Evolutionary conservation across 2,329 filamentous ascomycete species (phyloP).

Genomic region (Verticillium tricorpus): DNA sequence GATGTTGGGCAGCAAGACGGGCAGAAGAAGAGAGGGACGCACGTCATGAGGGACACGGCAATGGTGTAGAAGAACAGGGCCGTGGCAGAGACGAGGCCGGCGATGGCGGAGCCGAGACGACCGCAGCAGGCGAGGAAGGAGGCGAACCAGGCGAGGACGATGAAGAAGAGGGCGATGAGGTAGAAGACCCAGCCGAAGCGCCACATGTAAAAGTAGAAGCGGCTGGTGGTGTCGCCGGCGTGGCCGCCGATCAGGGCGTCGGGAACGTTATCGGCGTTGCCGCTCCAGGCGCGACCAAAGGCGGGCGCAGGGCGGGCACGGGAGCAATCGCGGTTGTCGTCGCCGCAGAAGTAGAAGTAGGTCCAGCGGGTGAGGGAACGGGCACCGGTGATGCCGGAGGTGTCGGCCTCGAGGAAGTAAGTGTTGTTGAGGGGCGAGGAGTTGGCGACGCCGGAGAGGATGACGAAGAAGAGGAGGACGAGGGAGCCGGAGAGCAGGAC

Average conservation of each 20-base stretch:
- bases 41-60: conserved; percentile 72
- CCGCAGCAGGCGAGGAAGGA: conserved; percentile 67
- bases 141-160: conserved; percentile 60
- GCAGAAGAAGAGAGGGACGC: conserved; percentile 19
- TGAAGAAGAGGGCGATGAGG: conserved; percentile 79
- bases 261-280: conserved; percentile 39
- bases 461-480: conserved; percentile 54
- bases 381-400: conserved; percentile 65
- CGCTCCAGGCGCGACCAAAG: conserved; percentile 67
- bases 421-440: conserved; percentile 62
- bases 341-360: conserved; percentile 78
- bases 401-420: conserved; percentile 83
- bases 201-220: conserved; percentile 74
- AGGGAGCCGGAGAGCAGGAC: conserved; percentile 47
- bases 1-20: background rate
- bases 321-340: conserved; percentile 61
- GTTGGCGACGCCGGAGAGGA: conserved; percentile 49
- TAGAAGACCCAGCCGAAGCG: conserved; percentile 92
- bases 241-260: conserved; percentile 43
- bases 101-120: conserved; percentile 64
- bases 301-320: conserved; percentile 57
- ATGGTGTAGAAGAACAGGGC: conserved; percentile 68
- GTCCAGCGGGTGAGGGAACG: conserved; percentile 76
- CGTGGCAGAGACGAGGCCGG: conserved; percentile 50
- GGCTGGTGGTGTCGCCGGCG: conserved; percentile 50